phyloP scores from a whole-genome alignment of 495 filamentous ascomycete genomes.

The Astrocystis sublimbata region DNA sequence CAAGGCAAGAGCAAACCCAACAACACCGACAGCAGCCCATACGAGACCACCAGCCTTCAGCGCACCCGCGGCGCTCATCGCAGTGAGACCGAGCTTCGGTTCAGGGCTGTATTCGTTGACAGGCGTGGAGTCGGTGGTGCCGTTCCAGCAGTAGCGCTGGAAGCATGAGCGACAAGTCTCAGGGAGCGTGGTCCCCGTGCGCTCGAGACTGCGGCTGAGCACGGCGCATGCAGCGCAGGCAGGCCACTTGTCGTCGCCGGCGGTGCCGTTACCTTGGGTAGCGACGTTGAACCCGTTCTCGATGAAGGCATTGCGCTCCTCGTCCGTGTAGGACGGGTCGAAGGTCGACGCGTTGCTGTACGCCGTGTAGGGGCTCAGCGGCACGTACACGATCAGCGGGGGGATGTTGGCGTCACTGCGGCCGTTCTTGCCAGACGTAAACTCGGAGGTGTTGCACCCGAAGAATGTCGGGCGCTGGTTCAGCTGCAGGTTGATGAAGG shows the following conservation, averaged over 20 bases:
- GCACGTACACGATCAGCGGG: constrained; percentile 86
- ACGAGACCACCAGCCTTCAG: neutral
- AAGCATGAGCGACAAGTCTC: constrained; percentile 75
- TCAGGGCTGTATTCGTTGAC: constrained; percentile 36
- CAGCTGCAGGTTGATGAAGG: constrained; percentile 82
- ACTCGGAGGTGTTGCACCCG: constrained; percentile 77
- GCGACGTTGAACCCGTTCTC: constrained; percentile 80
- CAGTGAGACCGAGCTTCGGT: constrained; percentile 17
- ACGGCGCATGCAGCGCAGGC: constrained; percentile 86
- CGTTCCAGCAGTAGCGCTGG: constrained; percentile 83
- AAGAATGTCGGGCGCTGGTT: constrained; percentile 91
- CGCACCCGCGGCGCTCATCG: neutral
- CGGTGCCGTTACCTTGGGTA: constrained; percentile 77
- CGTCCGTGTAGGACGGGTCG: constrained; percentile 58
- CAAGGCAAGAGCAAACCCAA: neutral
- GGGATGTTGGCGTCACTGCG: constrained; percentile 39
- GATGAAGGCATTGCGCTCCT: constrained; percentile 73
- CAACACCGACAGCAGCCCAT: constrained; percentile 4
- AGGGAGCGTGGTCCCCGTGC: constrained; percentile 64
- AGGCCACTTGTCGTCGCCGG: constrained; percentile 73
- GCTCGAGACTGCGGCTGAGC: constrained; percentile 70
- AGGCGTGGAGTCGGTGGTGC: constrained; percentile 53
- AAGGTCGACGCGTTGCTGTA: constrained; percentile 77
- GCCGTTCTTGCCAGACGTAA: constrained; percentile 46
- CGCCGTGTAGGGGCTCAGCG: constrained; percentile 77